A percentile compares a stretch with the other conserved stretches of the same genome.
Conservation (phyloP, 2,329 filamentous ascomycete species). For the Paracorniculantispora psalliotae region DNA sequence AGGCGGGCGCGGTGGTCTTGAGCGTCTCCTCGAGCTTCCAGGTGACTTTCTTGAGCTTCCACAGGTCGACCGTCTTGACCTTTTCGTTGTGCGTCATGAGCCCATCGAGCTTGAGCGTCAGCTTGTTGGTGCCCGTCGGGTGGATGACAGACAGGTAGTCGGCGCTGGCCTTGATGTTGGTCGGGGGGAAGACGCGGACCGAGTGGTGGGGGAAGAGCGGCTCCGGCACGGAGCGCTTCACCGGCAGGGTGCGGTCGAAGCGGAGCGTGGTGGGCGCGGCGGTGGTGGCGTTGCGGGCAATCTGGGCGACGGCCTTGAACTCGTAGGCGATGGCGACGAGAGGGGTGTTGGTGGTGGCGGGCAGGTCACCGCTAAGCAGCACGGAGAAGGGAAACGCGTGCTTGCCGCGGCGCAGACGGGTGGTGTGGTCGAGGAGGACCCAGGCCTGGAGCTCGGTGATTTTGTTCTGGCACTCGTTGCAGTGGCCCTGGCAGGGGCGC, state of each 20-base stretch:
- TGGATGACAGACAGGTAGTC: slow-evolving; percentile 79
- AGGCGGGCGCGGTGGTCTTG: slow-evolving; percentile 73
- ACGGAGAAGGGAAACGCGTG: slow-evolving; percentile 88
- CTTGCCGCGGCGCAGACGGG: slow-evolving; percentile 46
- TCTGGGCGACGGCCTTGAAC: slow-evolving; percentile 62
- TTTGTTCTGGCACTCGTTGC: slow-evolving; percentile 68
- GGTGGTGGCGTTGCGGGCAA: slow-evolving; percentile 38
- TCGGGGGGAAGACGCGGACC: slow-evolving; percentile 91
- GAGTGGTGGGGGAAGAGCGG: slow-evolving; percentile 80
- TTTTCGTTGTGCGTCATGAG: slow-evolving; percentile 66
- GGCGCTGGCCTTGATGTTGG: slow-evolving; percentile 82
- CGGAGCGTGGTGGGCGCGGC: slow-evolving; percentile 40
- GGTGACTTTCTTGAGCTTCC: slow-evolving; percentile 84
- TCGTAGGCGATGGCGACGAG: slow-evolving; percentile 74
- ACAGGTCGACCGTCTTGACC: slow-evolving; percentile 68
- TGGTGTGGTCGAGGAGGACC: slow-evolving; percentile 63
- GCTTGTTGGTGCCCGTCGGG: slow-evolving; percentile 75
- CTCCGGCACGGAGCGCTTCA: slow-evolving; percentile 71
- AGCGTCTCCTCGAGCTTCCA: slow-evolving; percentile 91
- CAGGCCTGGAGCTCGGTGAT: slow-evolving; percentile 72
- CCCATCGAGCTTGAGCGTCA: slow-evolving; percentile 80
- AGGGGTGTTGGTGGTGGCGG: slow-evolving; percentile 71
- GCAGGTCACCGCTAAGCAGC: slow-evolving; percentile 78
- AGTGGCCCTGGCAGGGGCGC: slow-evolving; percentile 75
- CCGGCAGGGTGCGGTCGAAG: slow-evolving; percentile 62